Evolutionary conservation across 805 yeast genomes (phyloP).

Genomic region (Blastobotrys robertii): DNA sequence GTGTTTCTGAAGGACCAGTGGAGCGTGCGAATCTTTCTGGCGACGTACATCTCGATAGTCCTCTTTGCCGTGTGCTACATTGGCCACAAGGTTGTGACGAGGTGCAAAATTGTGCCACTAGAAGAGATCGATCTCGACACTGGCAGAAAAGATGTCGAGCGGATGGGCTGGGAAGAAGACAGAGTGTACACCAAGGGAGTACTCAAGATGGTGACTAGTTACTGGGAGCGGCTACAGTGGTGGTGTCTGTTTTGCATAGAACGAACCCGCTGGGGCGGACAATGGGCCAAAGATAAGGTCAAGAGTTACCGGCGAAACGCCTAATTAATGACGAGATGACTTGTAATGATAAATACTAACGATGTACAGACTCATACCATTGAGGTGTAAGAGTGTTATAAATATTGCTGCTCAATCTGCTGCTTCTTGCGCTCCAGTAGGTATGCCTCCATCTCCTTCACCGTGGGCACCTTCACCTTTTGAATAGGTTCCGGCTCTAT

Average conservation of each 20-base stretch:
- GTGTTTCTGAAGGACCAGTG: conserved; percentile 49
- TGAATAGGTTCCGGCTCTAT: conserved; percentile 4
- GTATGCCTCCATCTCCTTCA: conserved; percentile 19
- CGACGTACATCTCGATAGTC: conserved; percentile 54
- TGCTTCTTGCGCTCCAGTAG: conserved; percentile 16
- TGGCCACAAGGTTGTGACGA: conserved; percentile 48
- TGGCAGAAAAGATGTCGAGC: conserved; percentile 76
- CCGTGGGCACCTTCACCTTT: conserved; percentile 14
- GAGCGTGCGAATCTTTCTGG: conserved; percentile 51
- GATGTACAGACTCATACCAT: background rate
- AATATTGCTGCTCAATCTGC: conserved; percentile 12
- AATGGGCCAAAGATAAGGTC: background rate
- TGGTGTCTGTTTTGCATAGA: background rate
- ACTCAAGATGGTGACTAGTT: background rate
- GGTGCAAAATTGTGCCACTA: conserved; percentile 55
- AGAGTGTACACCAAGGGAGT: conserved; percentile 20
- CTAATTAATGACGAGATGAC: background rate
- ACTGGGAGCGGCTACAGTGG: background rate
- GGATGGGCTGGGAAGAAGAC: conserved; percentile 75
- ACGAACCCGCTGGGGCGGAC: background rate
- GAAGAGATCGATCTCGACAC: conserved; percentile 75
- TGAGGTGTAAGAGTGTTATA: conserved; percentile 5
- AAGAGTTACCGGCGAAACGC: background rate
- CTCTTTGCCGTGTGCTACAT: conserved; percentile 42
- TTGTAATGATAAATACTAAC: conserved; percentile 1